Conservation (phyloP, 371 early-diverging fungal genomes). For the Mucor piriformis region DNA sequence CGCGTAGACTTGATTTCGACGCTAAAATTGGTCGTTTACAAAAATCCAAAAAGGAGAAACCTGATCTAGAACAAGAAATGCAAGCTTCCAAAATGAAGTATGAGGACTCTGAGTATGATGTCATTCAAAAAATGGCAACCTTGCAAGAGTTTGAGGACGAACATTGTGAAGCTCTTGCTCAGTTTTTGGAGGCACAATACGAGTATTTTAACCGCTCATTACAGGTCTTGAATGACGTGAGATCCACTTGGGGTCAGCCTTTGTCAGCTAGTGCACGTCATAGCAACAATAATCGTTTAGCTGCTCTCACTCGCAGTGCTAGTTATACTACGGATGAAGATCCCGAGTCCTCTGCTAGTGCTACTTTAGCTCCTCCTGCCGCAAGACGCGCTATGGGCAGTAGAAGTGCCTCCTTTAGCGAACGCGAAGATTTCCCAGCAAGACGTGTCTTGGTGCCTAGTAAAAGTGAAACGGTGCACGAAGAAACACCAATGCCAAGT, state of each 20-base stretch:
- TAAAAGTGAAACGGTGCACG: no score
- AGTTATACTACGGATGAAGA: constrained; percentile 10
- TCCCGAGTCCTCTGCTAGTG: neutral
- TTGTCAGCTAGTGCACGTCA: neutral
- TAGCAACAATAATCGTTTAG: neutral
- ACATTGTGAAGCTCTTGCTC: constrained; percentile 55
- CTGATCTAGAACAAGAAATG: constrained; percentile 70
- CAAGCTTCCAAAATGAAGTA: constrained; percentile 88
- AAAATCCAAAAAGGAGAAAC: constrained; percentile 83
- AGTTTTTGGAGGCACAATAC: constrained; percentile 60
- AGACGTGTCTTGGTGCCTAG: neutral
- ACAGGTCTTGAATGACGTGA: constrained; percentile 39
- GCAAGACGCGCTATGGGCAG: neutral
- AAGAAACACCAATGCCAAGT: no score
- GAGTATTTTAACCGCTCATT: constrained; percentile 48
- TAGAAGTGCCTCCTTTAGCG: constrained; percentile 8
- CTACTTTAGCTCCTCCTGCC: neutral
- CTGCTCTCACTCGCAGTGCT: constrained; percentile 15
- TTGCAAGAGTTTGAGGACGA: constrained; percentile 75
- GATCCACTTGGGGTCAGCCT: constrained; percentile 19
- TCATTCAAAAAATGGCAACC: constrained; percentile 67
- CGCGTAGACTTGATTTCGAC: constrained; percentile 90
- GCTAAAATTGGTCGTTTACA: constrained; percentile 84
- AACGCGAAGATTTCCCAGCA: constrained; percentile 6
- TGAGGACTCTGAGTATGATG: constrained; percentile 82